Base-by-base conservation (phyloP, 176 grass and related monocot genomes). In the Areca catechu region DNA sequence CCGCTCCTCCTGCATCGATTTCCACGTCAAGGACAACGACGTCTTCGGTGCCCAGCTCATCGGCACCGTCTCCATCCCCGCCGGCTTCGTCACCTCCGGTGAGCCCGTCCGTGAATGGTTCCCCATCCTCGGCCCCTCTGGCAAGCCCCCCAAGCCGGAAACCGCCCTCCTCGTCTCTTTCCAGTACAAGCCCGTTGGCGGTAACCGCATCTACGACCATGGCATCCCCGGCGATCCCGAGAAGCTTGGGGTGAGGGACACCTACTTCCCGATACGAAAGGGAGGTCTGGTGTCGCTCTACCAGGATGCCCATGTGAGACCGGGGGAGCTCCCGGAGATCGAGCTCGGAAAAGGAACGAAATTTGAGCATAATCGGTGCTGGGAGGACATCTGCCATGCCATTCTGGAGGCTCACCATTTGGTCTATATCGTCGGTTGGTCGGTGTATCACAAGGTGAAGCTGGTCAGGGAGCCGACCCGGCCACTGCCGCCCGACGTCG, bases 321-420 rank as follows among this genome's bases (percentile, higher is more conserved):
- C 88, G 5, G 84, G 84, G 22, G 70, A 88, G 19, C 79, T 98
- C 15, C 87, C 83, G 12, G 57, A 82, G 51, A 70, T 92, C 53
- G 3, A 82, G 72, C 78, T 98, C 17, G 81, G 78, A 17, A 37
- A 19, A 0, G 83, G 84, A 49, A 82, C 62, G 27, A 0, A 49
- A 4, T 98, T 92, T 66, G 21, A 80, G 63, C 93, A 92, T 69
- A 69, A 79, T 19, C 0, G 64, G 4, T 98, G 93, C 72, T 98
- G 93, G 93, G 93, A 98, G 79, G 93, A 98, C 68, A 98, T 98
- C 53, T 98, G 93, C 62, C 87, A 92, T 53, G 87, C 93, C 48
- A 98, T 98, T 58, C 78, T 92, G 2, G 93, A 98, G 72, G 93
- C 93, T 30, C 93, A 92, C 66, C 87, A 92, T 63, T 66, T 98